A percentile compares a stretch with the other conserved stretches of the same genome.
Conservation (phyloP, 75 land plant species). For the Pinus albicaulis region DNA sequence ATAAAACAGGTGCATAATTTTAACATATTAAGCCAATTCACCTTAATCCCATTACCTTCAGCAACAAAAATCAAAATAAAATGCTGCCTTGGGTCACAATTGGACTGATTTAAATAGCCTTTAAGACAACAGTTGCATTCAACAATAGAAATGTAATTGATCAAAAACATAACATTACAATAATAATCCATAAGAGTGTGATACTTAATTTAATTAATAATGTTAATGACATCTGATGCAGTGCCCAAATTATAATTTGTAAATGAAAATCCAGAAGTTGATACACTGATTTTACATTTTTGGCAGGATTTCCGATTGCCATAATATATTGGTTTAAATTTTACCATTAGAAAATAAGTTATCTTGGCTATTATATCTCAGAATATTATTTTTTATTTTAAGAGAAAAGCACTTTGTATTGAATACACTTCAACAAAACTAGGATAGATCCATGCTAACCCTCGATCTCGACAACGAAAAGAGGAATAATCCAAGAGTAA, state of each 20-base stretch:
- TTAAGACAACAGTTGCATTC: background rate
- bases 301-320: background rate
- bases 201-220: background rate
- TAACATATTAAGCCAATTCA: background rate
- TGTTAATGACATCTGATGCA: background rate
- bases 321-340: background rate
- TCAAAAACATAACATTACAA: background rate
- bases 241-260: no score
- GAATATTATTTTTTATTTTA: background rate
- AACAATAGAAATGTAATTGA: background rate
- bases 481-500: no score
- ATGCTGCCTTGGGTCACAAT: background rate
- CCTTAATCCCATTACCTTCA: background rate
- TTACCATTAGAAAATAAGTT: background rate
- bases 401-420: background rate
- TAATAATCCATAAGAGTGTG: background rate
- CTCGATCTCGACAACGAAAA: no score
- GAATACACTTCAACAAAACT: background rate
- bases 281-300: background rate
- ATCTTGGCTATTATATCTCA: background rate
- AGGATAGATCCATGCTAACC: background rate
- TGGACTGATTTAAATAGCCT: background rate
- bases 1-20: background rate
- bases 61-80: background rate
- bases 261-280: background rate